phyloP scores from a whole-genome alignment of 2,329 filamentous ascomycete species.

The Fusarium nygamai region DNA sequence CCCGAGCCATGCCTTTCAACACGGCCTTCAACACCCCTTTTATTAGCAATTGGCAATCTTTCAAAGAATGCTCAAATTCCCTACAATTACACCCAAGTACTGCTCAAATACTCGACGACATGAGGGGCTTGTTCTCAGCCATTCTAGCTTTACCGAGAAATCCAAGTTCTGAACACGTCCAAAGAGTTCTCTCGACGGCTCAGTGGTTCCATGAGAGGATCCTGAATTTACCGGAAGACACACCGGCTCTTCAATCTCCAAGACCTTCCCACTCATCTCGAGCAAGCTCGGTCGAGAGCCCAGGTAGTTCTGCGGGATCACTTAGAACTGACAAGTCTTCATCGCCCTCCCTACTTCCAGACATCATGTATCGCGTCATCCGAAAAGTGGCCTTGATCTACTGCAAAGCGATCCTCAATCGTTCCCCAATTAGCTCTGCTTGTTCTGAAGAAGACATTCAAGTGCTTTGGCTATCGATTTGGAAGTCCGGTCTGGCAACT shows the following conservation, averaged over 20 bases:
- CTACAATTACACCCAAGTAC: slow-evolving; percentile 58
- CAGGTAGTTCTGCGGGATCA: slow-evolving; percentile 26
- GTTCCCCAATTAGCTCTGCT: slow-evolving; percentile 53
- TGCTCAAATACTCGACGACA: slow-evolving; percentile 61
- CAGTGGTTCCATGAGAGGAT: slow-evolving; percentile 54
- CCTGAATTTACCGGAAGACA: slow-evolving; percentile 44
- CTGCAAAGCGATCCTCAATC: slow-evolving; percentile 55
- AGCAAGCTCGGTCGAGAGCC: slow-evolving; percentile 18
- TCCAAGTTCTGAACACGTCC: slow-evolving; percentile 49
- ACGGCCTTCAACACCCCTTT: slow-evolving; percentile 60
- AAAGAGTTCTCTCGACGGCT: slow-evolving; percentile 53
- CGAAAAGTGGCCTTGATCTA: slow-evolving; percentile 60
- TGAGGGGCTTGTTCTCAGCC: slow-evolving; percentile 57
- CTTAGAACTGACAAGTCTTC: slow-evolving; percentile 27
- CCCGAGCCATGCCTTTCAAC: slow-evolving; percentile 52
- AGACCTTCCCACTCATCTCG: slow-evolving; percentile 24
- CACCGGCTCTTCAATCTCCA: slow-evolving; percentile 23
- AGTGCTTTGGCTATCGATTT: slow-evolving; percentile 58
- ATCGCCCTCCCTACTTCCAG: slow-evolving; percentile 43
- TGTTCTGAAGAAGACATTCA: slow-evolving; percentile 53
- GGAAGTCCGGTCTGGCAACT: slow-evolving; percentile 56
- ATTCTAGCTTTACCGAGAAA: slow-evolving; percentile 53
- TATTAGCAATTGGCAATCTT: slow-evolving; percentile 54
- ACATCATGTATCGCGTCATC: slow-evolving; percentile 59
- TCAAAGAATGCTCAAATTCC: slow-evolving; percentile 53